Conservation (phyloP, 345 rosid species). For the Schrenkiella parvula region DNA sequence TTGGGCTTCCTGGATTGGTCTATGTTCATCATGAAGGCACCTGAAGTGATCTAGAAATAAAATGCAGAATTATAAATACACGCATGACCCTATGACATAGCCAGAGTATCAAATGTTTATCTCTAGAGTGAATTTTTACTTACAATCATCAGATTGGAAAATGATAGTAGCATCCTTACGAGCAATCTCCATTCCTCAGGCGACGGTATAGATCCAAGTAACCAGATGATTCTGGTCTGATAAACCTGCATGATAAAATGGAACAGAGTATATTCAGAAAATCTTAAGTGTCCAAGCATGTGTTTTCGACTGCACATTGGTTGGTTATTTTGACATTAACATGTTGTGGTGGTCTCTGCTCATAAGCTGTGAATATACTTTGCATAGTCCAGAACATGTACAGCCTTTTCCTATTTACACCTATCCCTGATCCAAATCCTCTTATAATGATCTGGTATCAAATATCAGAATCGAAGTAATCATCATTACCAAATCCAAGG, state of each 20-base stretch:
- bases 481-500: not conserved
- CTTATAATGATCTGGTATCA: not conserved
- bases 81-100: not conserved
- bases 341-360: not conserved
- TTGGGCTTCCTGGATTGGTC: not conserved
- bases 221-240: constrained; percentile 57
- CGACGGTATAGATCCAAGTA: constrained; percentile 65
- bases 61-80: not conserved
- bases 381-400: not conserved
- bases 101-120: not conserved
- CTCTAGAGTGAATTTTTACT: not conserved
- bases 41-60: not conserved
- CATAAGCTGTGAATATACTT: not conserved
- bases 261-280: not conserved
- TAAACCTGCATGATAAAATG: constrained; percentile 46
- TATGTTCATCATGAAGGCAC: not conserved
- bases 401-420: not conserved
- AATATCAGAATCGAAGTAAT: not conserved
- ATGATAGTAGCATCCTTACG: constrained; percentile 27
- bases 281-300: not conserved
- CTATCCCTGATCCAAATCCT: not conserved
- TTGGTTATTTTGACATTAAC: not conserved
- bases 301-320: not conserved
- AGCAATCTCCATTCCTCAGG: constrained; percentile 56
- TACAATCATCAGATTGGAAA: not conserved